Conservation (phyloP, 1,284 basidiomycete species). For the Takashimella koratensis region DNA sequence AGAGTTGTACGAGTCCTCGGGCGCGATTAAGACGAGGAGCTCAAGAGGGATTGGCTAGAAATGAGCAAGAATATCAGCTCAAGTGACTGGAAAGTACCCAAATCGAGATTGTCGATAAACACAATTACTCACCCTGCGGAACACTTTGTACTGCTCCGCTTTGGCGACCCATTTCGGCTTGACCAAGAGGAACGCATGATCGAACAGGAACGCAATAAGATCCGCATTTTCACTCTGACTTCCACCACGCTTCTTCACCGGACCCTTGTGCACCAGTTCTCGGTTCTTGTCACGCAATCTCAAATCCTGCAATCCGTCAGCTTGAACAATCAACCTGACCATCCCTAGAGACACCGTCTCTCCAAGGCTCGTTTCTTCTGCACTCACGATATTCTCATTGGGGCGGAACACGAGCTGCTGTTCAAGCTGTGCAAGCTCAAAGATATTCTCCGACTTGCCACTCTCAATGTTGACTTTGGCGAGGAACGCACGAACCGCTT, state of each 20-base stretch:
- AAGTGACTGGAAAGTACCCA: too few species aligned
- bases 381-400: conserved; percentile 76
- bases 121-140: conserved; percentile 67
- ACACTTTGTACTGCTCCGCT: conserved; percentile 89
- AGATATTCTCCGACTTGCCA: conserved; percentile 87
- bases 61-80: too few species aligned
- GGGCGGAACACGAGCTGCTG: conserved; percentile 80
- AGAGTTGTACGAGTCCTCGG: conserved; percentile 61
- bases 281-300: conserved; percentile 80
- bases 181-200: conserved; percentile 93
- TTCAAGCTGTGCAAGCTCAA: conserved; percentile 86
- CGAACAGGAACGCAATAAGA: conserved; percentile 90
- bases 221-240: conserved; percentile 76
- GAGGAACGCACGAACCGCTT: conserved; percentile 77
- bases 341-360: too few species aligned
- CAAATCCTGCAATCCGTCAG: conserved; percentile 61
- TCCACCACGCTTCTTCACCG: conserved; percentile 80
- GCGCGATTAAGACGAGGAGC: conserved; percentile 76
- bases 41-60: conserved; percentile 90
- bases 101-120: too few species aligned
- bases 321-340: too few species aligned
- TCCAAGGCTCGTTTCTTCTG: background rate
- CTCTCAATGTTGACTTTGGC: conserved; percentile 86
- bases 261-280: conserved; percentile 91
- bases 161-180: conserved; percentile 84